Evolutionary conservation across 371 early-diverging fungal species (phyloP).

Genomic region (Mucor irregularis): DNA sequence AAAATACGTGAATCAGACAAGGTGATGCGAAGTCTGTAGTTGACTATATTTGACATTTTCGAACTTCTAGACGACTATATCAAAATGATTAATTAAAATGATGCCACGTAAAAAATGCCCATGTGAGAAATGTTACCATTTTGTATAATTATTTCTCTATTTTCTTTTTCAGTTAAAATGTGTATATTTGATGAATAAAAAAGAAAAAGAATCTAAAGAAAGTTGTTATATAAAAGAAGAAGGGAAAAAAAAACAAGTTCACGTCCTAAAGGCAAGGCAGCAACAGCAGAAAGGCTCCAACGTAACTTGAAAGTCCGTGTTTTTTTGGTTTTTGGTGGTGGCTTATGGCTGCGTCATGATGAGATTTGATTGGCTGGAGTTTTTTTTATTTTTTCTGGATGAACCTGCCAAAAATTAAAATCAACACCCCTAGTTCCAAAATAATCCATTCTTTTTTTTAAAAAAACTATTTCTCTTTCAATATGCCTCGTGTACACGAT

Average conservation of each 20-base stretch:
- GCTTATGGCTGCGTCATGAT: constrained; percentile 16
- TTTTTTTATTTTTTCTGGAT: too few relatives aligned
- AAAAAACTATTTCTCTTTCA: not conserved
- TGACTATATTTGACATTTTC: constrained; percentile 92
- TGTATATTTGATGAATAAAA: not conserved
- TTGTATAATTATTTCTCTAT: not conserved
- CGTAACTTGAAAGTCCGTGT: too few relatives aligned
- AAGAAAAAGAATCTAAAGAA: not conserved
- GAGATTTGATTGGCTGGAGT: constrained; percentile 1
- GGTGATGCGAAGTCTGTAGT: constrained; percentile 93
- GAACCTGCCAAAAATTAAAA: too few relatives aligned
- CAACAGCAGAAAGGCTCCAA: too few relatives aligned
- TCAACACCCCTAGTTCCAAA: constrained; percentile 3
- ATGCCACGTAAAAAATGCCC: too few relatives aligned
- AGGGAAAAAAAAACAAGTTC: constrained; percentile 2
- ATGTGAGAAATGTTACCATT: not conserved
- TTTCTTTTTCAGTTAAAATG: not conserved
- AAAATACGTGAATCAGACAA: constrained; percentile 88
- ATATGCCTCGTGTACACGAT: constrained; percentile 84
- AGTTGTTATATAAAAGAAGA: not conserved
- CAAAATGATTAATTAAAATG: not conserved
- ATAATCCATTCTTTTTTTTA: constrained; percentile 3
- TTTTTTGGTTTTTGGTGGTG: not conserved
- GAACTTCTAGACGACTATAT: constrained; percentile 64
- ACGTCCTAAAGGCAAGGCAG: too few relatives aligned